Conservation (phyloP, 2,329 filamentous ascomycete species). For the Penicillium freii region DNA sequence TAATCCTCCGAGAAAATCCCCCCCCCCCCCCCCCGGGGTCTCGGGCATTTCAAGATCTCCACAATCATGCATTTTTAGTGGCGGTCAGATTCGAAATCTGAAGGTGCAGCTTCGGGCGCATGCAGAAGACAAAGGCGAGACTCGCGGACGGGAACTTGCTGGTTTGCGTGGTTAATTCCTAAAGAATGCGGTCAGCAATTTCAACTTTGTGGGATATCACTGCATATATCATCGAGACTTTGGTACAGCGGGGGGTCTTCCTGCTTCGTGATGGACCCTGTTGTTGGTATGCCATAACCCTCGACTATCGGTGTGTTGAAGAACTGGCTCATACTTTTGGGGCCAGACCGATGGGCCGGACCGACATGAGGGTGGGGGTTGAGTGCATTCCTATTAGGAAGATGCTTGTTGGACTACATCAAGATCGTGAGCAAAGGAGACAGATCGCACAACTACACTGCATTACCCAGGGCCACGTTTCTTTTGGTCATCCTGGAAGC, state of each 20-base stretch:
- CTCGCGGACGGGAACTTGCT: slow-evolving; percentile 1
- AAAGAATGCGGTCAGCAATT: neutral
- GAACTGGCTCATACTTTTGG: neutral
- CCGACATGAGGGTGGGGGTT: neutral
- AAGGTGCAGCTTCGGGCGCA: neutral
- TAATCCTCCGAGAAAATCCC: slow-evolving; percentile 3
- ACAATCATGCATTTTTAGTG: neutral
- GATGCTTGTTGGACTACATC: neutral
- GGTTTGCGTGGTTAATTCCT: neutral
- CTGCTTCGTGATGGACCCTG: neutral
- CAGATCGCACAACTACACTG: neutral
- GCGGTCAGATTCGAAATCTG: neutral
- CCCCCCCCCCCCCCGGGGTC: too few species aligned
- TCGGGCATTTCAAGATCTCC: neutral
- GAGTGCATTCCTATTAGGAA: neutral
- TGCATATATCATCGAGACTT: neutral
- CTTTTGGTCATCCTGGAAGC: neutral
- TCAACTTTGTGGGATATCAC: neutral
- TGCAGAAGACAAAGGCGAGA: neutral
- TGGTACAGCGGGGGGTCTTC: neutral
- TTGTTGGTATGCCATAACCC: neutral
- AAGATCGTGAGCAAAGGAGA: neutral
- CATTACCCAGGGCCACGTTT: neutral
- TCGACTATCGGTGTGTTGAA: neutral
- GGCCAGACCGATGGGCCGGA: neutral